Conservation (phyloP, 495 filamentous ascomycete genomes). For the Penicillium steckii region DNA sequence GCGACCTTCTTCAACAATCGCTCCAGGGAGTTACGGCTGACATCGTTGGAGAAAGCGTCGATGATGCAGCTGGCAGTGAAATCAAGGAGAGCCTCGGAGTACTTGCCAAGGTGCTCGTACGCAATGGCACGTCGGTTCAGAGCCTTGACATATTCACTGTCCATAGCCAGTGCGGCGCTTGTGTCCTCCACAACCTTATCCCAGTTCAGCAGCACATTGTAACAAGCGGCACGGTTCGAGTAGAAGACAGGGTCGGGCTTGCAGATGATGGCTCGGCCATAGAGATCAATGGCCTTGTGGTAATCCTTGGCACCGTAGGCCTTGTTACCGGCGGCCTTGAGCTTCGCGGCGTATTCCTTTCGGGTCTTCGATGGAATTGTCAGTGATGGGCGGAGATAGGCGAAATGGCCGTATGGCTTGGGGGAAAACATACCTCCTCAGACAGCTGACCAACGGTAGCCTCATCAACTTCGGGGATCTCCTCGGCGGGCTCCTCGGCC, state of each 20-base stretch:
- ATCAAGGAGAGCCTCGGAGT: conserved; percentile 92
- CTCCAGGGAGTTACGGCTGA: conserved; percentile 86
- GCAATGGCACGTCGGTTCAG: conserved; percentile 93
- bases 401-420: not conserved
- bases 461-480: conserved; percentile 85
- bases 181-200: conserved; percentile 97
- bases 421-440: conserved; percentile 52
- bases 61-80: conserved; percentile 99
- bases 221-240: conserved; percentile 97
- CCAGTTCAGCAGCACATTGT: conserved; percentile 88
- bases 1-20: conserved; percentile 95
- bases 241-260: conserved; percentile 97
- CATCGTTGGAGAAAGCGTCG: conserved; percentile 88
- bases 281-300: conserved; percentile 85
- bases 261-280: conserved; percentile 93
- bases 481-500: conserved; percentile 67
- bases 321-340: conserved; percentile 96
- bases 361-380: conserved; percentile 40
- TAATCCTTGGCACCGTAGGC: conserved; percentile 93
- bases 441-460: conserved; percentile 66
- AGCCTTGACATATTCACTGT: conserved; percentile 96
- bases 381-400: conserved; percentile 1
- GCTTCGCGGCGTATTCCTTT: conserved; percentile 80
- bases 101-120: conserved; percentile 88
- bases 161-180: conserved; percentile 85